Percentiles rank a stretch among this genome's conserved stretches.
phyloP scores from a whole-genome alignment of 2,329 filamentous ascomycete species.

The Stachybotrys chlorohalonatus region DNA sequence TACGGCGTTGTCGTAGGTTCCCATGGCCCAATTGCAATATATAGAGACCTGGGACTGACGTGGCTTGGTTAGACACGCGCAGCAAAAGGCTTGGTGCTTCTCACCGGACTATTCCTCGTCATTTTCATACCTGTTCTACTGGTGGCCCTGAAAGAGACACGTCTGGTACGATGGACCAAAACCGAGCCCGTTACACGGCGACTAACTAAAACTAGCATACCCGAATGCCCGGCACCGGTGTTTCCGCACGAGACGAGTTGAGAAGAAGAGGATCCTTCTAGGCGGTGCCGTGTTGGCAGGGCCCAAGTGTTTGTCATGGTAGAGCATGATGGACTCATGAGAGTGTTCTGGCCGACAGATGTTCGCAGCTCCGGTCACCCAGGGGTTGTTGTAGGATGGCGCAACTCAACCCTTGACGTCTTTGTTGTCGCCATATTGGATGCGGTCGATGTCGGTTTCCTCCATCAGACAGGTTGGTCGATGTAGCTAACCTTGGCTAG shows the following conservation, averaged over 20 bases:
- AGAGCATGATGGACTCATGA: slow-evolving; percentile 82
- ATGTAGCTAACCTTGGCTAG: slow-evolving; percentile 31
- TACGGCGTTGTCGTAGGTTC: slow-evolving; percentile 85
- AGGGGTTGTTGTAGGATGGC: slow-evolving; percentile 90
- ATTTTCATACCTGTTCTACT: slow-evolving; percentile 77
- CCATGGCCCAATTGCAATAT: not conserved
- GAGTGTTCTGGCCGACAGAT: slow-evolving; percentile 97
- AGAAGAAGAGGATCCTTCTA: slow-evolving; percentile 91
- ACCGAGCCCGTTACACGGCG: not conserved
- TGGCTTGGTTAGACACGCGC: slow-evolving; percentile 57
- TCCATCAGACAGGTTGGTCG: not conserved
- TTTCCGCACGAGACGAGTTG: slow-evolving; percentile 92
- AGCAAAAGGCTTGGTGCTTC: slow-evolving; percentile 72
- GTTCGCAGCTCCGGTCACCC: slow-evolving; percentile 61
- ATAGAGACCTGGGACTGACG: not conserved
- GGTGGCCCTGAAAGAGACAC: slow-evolving; percentile 71
- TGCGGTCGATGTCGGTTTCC: slow-evolving; percentile 68
- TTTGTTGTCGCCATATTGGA: slow-evolving; percentile 85
- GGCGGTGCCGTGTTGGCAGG: slow-evolving; percentile 16
- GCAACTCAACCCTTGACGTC: slow-evolving; percentile 83
- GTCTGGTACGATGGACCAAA: slow-evolving; percentile 51
- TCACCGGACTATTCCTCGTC: slow-evolving; percentile 77
- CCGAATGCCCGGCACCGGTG: slow-evolving; percentile 64
- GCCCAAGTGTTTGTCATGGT: slow-evolving; percentile 45
- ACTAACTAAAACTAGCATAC: slow-evolving; percentile 56